phyloP scores from a whole-genome alignment of 495 filamentous ascomycete species.

The Oidiodendron maius region DNA sequence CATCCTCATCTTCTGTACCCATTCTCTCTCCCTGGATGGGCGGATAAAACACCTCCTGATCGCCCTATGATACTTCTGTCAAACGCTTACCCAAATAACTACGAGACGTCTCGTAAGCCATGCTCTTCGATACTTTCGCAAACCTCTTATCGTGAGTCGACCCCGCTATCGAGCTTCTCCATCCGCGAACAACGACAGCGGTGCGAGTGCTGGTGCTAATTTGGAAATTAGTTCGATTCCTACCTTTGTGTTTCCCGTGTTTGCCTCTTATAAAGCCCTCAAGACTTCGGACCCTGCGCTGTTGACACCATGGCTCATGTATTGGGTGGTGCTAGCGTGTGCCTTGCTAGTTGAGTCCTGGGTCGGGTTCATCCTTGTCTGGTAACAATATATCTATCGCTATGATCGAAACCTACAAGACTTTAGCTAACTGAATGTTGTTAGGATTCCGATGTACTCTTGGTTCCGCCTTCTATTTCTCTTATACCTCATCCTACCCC shows the following conservation, averaged over 20 bases:
- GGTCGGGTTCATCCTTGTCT: slow-evolving; percentile 77
- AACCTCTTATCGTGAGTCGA: slow-evolving; percentile 70
- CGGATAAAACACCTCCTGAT: no score
- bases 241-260: slow-evolving; percentile 91
- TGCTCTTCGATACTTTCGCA: slow-evolving; percentile 78
- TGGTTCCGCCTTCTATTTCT: slow-evolving; percentile 84
- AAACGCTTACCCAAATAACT: no score
- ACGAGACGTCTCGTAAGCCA: slow-evolving; percentile 5
- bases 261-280: slow-evolving; percentile 97
- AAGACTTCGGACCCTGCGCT: slow-evolving; percentile 86
- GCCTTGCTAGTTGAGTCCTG: slow-evolving; percentile 80
- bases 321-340: slow-evolving; percentile 90
- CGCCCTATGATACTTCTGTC: no score
- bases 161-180: slow-evolving; percentile 12
- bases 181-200: slow-evolving; percentile 8
- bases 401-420: neutral
- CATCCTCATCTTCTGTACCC: no score
- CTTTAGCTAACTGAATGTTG: neutral
- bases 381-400: slow-evolving; percentile 39
- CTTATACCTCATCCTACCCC: slow-evolving; percentile 94
- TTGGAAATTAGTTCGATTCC: slow-evolving; percentile 62
- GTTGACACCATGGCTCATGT: slow-evolving; percentile 98
- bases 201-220: slow-evolving; percentile 16
- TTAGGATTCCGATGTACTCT: slow-evolving; percentile 87
- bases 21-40: no score